Conservation (phyloP, 371 early-diverging fungal genomes). For the Mucor irregularis region DNA sequence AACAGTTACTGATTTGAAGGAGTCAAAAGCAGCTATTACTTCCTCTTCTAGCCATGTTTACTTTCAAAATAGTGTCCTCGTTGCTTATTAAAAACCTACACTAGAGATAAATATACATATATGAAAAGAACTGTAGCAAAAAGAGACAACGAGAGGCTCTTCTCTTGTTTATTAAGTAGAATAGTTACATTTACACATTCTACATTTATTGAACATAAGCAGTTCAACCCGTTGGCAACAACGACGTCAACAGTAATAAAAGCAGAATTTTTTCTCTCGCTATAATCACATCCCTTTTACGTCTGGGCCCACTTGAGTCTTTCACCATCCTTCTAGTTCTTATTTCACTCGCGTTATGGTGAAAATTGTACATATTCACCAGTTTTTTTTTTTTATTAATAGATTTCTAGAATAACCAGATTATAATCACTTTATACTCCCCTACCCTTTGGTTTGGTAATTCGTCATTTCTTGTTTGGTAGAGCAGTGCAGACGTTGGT, state of each 20-base stretch:
- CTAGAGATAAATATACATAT: constrained; percentile 5
- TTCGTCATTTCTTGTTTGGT: too few species aligned
- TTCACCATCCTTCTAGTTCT: too few species aligned
- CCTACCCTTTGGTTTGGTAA: too few species aligned
- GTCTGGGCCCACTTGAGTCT: too few species aligned
- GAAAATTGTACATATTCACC: too few species aligned
- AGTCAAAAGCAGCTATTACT: constrained; percentile 10
- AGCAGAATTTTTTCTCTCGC: not conserved
- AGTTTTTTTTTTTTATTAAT: too few species aligned
- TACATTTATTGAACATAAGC: constrained; percentile 6
- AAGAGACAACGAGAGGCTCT: constrained; percentile 2
- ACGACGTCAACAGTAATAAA: constrained; percentile 10
- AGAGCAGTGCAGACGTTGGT: too few species aligned
- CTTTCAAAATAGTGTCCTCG: constrained; percentile 9
- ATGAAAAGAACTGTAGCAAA: constrained; percentile 7
- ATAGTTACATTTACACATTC: constrained; percentile 1
- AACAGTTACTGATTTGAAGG: constrained; percentile 11
- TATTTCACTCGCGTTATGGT: too few species aligned
- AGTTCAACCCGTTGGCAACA: not conserved
- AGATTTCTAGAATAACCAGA: too few species aligned
- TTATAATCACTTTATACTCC: too few species aligned
- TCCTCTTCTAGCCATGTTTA: constrained; percentile 11
- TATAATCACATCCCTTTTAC: too few species aligned
- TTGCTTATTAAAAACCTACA: constrained; percentile 6
- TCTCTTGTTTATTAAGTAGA: not conserved